Conservation (phyloP, 441 rosid genomes). For the Geranium incanum region DNA sequence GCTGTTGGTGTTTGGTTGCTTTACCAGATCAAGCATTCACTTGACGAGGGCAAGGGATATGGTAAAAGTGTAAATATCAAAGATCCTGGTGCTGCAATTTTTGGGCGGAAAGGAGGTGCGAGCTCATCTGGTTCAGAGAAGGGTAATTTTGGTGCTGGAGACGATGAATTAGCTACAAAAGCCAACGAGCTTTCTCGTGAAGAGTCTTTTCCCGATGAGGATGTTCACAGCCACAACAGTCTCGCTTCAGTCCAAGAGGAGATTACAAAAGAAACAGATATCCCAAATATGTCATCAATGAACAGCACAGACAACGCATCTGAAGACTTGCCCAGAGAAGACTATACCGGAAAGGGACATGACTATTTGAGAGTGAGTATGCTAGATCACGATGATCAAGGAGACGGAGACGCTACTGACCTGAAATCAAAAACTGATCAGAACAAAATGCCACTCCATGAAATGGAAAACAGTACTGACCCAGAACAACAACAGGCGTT, state of each 20-base stretch:
- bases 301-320: background rate
- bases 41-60: background rate
- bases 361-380: background rate
- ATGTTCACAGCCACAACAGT: background rate
- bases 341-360: background rate
- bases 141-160: background rate
- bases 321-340: background rate
- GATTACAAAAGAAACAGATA: too few relatives aligned
- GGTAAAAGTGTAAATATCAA: background rate
- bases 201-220: background rate
- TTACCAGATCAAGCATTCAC: constrained; percentile 13
- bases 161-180: background rate
- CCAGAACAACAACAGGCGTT: background rate
- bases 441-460: background rate
- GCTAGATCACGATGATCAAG: background rate
- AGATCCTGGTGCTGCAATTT: background rate
- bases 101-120: constrained; percentile 11
- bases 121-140: background rate
- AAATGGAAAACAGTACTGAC: background rate
- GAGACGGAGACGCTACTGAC: background rate
- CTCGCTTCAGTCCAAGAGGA: too few relatives aligned
- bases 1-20: constrained; percentile 12
- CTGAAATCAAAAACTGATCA: background rate
- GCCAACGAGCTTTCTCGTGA: background rate
- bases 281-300: too few relatives aligned